A percentile compares a stretch with the other conserved stretches of the same genome.
These are phyloP conservation scores for Schizosaccharomyces japonicus DNA, from an alignment of 805 yeast genomes.

Conservation along the genomic window DNA sequence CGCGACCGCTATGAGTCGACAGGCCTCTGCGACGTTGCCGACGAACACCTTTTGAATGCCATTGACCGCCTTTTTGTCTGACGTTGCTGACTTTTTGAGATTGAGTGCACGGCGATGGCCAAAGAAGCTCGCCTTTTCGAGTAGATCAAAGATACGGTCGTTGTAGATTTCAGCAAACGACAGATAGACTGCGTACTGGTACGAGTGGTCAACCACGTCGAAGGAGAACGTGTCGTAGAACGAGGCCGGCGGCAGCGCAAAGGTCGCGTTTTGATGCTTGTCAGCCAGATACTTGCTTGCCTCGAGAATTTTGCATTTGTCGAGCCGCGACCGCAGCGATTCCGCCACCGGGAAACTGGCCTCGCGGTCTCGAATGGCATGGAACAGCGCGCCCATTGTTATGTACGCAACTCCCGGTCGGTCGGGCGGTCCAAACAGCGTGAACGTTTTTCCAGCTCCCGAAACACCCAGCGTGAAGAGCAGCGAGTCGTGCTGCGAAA, in stretches of 20 bases:
- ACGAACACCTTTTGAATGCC: slow-evolving; percentile 2
- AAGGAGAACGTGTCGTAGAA: neutral
- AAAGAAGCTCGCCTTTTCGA: neutral
- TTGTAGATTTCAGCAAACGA: neutral
- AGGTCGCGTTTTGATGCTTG: neutral
- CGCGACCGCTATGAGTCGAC: neutral
- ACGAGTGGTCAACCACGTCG: neutral
- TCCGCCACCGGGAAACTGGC: neutral
- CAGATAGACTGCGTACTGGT: neutral
- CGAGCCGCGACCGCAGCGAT: neutral
- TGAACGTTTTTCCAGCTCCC: neutral
- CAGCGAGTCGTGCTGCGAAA: neutral
- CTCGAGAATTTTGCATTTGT: neutral
- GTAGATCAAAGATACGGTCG: neutral
- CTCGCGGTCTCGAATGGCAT: neutral
- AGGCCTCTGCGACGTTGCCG: neutral
- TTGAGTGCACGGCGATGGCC: neutral
- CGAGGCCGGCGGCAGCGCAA: too few species aligned
- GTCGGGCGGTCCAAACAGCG: neutral
- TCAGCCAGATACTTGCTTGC: neutral
- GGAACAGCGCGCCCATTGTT: neutral
- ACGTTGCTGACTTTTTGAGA: neutral
- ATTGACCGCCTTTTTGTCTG: neutral
- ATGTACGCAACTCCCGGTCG: slow-evolving; percentile 2
- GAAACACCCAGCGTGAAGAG: slow-evolving; percentile 1